These are phyloP conservation scores for Globisporangium alternatum DNA, from an alignment of 352 stramenopile genomes.

Conservation along the genomic window DNA sequence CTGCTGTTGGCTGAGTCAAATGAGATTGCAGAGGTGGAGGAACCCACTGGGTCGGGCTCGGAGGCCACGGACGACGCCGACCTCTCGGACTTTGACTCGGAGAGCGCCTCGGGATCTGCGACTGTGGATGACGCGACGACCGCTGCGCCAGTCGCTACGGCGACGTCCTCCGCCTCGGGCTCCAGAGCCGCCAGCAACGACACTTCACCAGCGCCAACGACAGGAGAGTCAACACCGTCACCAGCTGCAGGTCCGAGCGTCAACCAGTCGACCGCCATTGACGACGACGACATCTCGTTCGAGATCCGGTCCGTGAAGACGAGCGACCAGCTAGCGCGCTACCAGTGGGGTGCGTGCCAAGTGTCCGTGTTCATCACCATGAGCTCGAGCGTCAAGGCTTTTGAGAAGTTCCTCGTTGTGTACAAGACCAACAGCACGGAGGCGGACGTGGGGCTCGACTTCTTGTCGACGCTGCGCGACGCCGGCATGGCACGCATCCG, in stretches of 20 bases:
- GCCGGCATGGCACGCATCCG: constrained; percentile 34
- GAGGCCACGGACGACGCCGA: background rate
- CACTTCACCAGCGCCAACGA: constrained; percentile 1
- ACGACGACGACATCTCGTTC: constrained; percentile 21
- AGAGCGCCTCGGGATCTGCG: background rate
- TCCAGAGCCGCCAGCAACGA: background rate
- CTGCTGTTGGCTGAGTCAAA: background rate
- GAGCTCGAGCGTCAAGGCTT: constrained; percentile 33
- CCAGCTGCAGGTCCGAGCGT: background rate
- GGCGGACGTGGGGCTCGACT: constrained; percentile 16
- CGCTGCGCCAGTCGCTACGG: background rate
- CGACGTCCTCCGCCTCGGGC: background rate
- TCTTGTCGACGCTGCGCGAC: constrained; percentile 26
- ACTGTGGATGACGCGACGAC: background rate
- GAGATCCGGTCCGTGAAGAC: constrained; percentile 33
- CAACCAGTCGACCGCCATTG: background rate
- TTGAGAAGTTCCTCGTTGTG: constrained; percentile 38
- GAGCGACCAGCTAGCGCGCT: constrained; percentile 23
- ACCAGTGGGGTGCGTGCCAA: constrained; percentile 35
- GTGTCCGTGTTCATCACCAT: constrained; percentile 36
- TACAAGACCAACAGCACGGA: constrained; percentile 28
- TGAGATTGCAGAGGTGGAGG: background rate
- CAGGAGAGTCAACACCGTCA: background rate
- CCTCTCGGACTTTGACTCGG: background rate
- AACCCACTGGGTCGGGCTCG: background rate